Evolutionary conservation across 768 basidiomycete species (phyloP).

Genomic region (Epithele typhae): DNA sequence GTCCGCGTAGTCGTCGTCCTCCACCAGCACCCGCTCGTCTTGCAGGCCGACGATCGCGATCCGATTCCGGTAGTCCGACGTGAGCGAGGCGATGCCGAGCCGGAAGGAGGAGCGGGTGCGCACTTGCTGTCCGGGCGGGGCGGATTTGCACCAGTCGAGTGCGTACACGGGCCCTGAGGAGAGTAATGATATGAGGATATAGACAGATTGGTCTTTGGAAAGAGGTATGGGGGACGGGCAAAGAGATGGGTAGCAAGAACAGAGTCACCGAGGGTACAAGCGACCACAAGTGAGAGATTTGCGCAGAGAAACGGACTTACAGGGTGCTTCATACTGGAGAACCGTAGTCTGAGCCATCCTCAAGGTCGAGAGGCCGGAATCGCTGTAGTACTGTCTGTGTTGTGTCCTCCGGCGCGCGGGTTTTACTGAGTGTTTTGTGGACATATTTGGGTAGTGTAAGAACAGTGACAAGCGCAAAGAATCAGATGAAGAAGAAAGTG

Average conservation of each 20-base stretch:
- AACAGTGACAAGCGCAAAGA: too few relatives aligned
- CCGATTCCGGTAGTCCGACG: conserved; percentile 78
- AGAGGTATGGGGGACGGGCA: neutral
- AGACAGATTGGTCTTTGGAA: neutral
- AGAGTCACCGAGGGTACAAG: too few relatives aligned
- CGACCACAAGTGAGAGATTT: neutral
- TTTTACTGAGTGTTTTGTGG: too few relatives aligned
- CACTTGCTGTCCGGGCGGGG: conserved; percentile 66
- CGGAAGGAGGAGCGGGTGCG: conserved; percentile 79
- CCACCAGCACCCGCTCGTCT: conserved; percentile 84
- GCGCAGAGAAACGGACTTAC: conserved; percentile 13
- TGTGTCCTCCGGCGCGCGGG: too few relatives aligned
- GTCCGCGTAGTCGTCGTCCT: conserved; percentile 78
- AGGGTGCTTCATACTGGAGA: conserved; percentile 29
- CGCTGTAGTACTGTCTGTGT: too few relatives aligned
- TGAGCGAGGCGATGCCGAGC: conserved; percentile 80
- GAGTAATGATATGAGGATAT: neutral
- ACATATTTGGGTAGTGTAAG: too few relatives aligned
- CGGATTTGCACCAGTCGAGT: conserved; percentile 84
- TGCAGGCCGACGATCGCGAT: conserved; percentile 76
- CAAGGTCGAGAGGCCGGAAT: too few relatives aligned
- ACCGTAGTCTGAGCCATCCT: conserved; percentile 24
- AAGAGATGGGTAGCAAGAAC: neutral
- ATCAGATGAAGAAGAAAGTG: too few relatives aligned
- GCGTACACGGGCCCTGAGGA: conserved; percentile 77